These are phyloP conservation scores for Quercus phellos DNA, from an alignment of 331 rosid species.

Conservation along the genomic window DNA sequence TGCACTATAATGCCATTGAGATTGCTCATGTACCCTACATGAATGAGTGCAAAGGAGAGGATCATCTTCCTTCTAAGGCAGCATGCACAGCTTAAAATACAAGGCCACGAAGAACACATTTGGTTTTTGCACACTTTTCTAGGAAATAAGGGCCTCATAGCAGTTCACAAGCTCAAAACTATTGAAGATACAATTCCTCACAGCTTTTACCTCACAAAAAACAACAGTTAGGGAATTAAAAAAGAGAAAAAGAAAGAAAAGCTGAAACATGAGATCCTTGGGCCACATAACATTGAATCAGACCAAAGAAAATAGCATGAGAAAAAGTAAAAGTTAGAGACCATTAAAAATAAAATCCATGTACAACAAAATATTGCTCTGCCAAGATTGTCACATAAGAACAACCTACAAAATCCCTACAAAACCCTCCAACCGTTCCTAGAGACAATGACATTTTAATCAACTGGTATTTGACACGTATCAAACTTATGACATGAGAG, in stretches of 20 bases:
- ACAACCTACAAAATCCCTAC: conserved; percentile 23
- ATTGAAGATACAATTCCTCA: not conserved
- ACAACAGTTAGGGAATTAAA: not conserved
- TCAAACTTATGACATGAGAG: conserved; percentile 17
- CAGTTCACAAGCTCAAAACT: conserved; percentile 19
- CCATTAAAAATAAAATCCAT: not conserved
- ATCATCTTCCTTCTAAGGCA: not conserved
- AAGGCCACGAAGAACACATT: not conserved
- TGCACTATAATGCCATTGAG: not conserved
- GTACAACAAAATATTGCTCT: conserved; percentile 15
- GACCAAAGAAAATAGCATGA: conserved; percentile 2
- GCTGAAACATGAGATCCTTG: conserved; percentile 1
- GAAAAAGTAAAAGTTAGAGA: not conserved
- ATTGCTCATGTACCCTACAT: not conserved
- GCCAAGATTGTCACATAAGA: conserved; percentile 23
- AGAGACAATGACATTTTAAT: conserved; percentile 10
- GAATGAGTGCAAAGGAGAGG: not conserved
- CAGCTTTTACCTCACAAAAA: not conserved
- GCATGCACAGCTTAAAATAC: not conserved
- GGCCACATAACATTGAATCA: conserved; percentile 27
- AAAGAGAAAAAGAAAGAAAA: not conserved
- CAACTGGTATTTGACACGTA: conserved; percentile 40
- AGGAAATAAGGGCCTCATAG: conserved; percentile 23
- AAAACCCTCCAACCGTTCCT: conserved; percentile 24
- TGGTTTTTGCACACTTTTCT: conserved; percentile 23